Evolutionary conservation across 2,329 filamentous ascomycete genomes (phyloP).

Genomic region (Colletotrichum chlorophyti): DNA sequence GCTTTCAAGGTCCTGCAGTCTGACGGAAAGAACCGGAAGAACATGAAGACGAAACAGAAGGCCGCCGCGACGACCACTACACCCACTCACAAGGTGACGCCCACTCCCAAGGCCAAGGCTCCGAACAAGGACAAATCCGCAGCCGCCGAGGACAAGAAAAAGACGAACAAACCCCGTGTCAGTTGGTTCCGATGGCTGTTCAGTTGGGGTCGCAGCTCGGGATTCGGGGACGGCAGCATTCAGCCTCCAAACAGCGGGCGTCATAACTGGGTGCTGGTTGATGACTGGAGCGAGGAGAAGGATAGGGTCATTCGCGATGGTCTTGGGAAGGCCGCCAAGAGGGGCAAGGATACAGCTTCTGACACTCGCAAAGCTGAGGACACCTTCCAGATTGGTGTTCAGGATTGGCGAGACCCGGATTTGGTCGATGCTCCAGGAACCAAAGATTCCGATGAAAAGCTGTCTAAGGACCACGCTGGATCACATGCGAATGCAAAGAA

Average conservation of each 20-base stretch:
- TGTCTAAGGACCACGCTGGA: constrained; percentile 17
- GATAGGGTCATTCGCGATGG: constrained; percentile 51
- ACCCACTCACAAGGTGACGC: constrained; percentile 35
- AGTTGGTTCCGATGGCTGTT: constrained; percentile 56
- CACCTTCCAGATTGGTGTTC: constrained; percentile 81
- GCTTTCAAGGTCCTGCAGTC: constrained; percentile 60
- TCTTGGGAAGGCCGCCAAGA: constrained; percentile 44
- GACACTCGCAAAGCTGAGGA: constrained; percentile 48
- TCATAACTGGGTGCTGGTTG: constrained; percentile 74
- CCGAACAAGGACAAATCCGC: constrained; percentile 35
- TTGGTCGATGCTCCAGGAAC: constrained; percentile 46
- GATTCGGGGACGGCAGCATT: constrained; percentile 55
- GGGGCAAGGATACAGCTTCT: constrained; percentile 33
- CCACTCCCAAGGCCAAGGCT: constrained; percentile 34
- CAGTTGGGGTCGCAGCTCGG: constrained; percentile 39
- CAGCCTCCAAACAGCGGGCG: constrained; percentile 76
- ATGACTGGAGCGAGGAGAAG: constrained; percentile 68
- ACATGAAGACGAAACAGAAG: constrained; percentile 42
- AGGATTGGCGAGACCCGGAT: constrained; percentile 81
- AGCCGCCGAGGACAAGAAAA: constrained; percentile 28
- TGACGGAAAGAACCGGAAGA: constrained; percentile 43
- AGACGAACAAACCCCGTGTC: constrained; percentile 21
- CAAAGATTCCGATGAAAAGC: constrained; percentile 30
- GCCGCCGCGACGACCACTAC: constrained; percentile 36
- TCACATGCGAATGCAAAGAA: constrained; percentile 30